phyloP scores from a whole-genome alignment of 257 asterid genomes.

The Gentiana dahurica region DNA sequence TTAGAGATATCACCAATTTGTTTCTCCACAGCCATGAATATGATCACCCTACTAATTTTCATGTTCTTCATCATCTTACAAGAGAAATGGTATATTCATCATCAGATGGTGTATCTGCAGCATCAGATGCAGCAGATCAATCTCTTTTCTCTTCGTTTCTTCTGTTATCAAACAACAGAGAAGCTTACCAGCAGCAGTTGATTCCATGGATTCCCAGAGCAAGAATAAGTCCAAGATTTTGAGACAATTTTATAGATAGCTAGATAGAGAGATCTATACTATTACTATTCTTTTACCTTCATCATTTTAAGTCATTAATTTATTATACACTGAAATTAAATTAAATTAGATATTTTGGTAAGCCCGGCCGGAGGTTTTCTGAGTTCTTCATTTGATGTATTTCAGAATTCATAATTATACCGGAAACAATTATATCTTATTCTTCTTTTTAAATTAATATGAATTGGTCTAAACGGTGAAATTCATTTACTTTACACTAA shows the following conservation, averaged over 20 bases:
- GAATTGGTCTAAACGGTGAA: too few relatives aligned
- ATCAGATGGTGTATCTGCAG: neutral
- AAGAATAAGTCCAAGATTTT: slow-evolving; percentile 21
- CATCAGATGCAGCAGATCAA: neutral
- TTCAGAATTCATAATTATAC: too few relatives aligned
- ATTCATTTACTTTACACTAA: too few relatives aligned
- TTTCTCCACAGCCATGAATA: slow-evolving; percentile 1
- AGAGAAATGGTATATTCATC: too few relatives aligned
- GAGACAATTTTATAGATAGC: slow-evolving; percentile 34
- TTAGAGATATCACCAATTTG: slow-evolving; percentile 37
- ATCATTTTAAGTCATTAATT: neutral
- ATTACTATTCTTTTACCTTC: neutral
- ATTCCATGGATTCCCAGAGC: slow-evolving; percentile 7
- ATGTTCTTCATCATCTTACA: too few relatives aligned
- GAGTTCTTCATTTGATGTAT: too few relatives aligned
- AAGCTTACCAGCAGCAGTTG: slow-evolving; percentile 1
- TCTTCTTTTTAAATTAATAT: too few relatives aligned
- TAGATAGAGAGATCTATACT: neutral
- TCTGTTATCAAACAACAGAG: slow-evolving; percentile 22
- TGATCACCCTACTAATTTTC: too few relatives aligned
- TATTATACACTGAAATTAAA: too few relatives aligned
- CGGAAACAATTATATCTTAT: too few relatives aligned
- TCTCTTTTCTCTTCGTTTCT: slow-evolving; percentile 2
- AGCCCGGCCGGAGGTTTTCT: too few relatives aligned
- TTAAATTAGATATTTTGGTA: too few relatives aligned